phyloP scores from a whole-genome alignment of 352 stramenopile species.

The Pelagophyceae sp. region DNA sequence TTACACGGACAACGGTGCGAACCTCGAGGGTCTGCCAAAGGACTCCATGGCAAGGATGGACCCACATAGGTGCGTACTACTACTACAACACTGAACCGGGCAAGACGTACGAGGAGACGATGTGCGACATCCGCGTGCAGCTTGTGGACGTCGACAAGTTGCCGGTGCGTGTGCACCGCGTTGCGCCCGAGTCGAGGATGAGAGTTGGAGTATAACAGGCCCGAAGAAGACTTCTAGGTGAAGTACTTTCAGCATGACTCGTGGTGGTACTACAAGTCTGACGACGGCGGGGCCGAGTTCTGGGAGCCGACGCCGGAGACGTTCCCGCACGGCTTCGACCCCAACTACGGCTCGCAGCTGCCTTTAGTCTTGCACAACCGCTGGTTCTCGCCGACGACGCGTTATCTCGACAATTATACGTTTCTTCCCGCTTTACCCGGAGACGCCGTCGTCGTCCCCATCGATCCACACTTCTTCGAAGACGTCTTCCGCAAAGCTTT shows the following conservation, averaged over 20 bases:
- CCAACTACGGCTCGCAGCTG: background rate
- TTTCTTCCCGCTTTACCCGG: no score
- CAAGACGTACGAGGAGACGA: background rate
- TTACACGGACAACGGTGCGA: conserved; percentile 3
- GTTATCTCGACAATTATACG: no score
- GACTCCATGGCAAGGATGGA: no score
- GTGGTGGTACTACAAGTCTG: background rate
- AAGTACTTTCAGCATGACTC: background rate
- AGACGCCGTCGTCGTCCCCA: background rate
- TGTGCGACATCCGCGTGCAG: background rate
- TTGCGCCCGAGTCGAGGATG: no score
- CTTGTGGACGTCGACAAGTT: background rate
- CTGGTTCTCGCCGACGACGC: background rate
- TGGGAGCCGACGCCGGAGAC: background rate
- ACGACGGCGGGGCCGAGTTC: background rate
- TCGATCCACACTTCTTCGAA: background rate
- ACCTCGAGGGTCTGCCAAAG: no score
- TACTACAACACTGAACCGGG: background rate
- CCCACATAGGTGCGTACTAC: no score
- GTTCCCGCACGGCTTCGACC: background rate
- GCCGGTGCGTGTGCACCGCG: no score
- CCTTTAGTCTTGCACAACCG: background rate
- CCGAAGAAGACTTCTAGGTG: no score
- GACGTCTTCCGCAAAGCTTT: background rate
- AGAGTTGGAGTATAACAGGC: no score